Conservation (phyloP, 208 protist species). For the Strigomonas culicis region DNA sequence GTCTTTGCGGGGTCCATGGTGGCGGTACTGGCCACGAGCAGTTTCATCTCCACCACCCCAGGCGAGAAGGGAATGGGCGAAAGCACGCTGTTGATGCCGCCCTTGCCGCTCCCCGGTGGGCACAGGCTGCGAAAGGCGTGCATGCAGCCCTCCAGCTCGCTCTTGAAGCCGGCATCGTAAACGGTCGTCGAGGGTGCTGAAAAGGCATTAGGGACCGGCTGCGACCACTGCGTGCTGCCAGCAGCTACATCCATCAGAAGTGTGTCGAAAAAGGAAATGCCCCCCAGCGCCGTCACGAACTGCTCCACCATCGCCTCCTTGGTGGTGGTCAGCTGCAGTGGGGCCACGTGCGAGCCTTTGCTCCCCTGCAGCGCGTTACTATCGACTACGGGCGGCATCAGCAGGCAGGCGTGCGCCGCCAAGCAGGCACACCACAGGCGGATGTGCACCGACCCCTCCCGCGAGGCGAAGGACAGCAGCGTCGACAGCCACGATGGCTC, state of each 20-base stretch:
- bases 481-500: conserved; percentile 36
- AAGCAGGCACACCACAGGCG: conserved; percentile 68
- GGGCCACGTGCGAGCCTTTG: neutral
- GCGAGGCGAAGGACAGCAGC: conserved; percentile 40
- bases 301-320: conserved; percentile 28
- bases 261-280: conserved; percentile 42
- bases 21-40: too few relatives aligned
- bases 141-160: conserved; percentile 23
- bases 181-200: conserved; percentile 28
- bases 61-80: too few relatives aligned
- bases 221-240: conserved; percentile 48
- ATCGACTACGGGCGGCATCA: neutral
- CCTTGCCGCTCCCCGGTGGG: conserved; percentile 1
- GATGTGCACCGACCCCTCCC: conserved; percentile 43
- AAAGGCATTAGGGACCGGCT: conserved; percentile 52
- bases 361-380: neutral
- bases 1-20: too few relatives aligned
- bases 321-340: conserved; percentile 4
- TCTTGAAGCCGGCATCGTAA: conserved; percentile 47
- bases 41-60: too few relatives aligned
- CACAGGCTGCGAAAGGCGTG: conserved; percentile 23
- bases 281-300: conserved; percentile 55
- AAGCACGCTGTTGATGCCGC: neutral
- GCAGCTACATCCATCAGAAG: conserved; percentile 70
- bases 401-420: conserved; percentile 40